These are phyloP conservation scores for Russula emetica DNA, from an alignment of 768 basidiomycete genomes.

Conservation along the genomic window DNA sequence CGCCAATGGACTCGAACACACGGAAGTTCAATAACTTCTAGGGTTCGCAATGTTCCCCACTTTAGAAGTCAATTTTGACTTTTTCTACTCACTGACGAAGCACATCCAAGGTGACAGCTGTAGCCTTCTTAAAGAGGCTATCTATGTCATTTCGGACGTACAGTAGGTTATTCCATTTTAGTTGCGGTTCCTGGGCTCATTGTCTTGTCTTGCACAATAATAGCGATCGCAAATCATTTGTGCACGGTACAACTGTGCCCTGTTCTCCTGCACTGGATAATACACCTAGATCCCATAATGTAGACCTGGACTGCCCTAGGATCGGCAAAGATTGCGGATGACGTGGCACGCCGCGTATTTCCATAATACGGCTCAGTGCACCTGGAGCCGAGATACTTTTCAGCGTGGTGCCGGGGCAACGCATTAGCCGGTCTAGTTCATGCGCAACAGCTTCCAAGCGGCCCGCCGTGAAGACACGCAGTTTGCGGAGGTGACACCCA, in stretches of 20 bases:
- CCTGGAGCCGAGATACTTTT: neutral
- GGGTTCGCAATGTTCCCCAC: neutral
- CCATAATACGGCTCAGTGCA: neutral
- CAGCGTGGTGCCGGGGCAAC: neutral
- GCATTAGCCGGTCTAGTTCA: too few species aligned
- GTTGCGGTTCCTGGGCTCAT: too few species aligned
- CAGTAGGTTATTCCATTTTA: too few species aligned
- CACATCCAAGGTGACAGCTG: too few species aligned
- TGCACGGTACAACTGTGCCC: too few species aligned
- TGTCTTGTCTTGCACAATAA: too few species aligned
- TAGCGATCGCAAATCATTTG: too few species aligned
- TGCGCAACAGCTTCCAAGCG: neutral
- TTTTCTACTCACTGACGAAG: too few species aligned
- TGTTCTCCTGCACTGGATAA: too few species aligned
- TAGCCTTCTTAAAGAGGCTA: too few species aligned
- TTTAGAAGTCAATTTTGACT: neutral
- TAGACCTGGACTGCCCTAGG: neutral
- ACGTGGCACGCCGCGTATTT: neutral
- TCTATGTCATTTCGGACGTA: too few species aligned
- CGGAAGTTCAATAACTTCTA: neutral
- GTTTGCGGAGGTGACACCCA: neutral
- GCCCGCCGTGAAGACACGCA: neutral
- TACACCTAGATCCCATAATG: neutral
- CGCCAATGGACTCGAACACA: neutral
- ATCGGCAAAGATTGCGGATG: neutral